Evolutionary conservation across 768 basidiomycete species (phyloP).

Genomic region (Cantharellus anzutake): DNA sequence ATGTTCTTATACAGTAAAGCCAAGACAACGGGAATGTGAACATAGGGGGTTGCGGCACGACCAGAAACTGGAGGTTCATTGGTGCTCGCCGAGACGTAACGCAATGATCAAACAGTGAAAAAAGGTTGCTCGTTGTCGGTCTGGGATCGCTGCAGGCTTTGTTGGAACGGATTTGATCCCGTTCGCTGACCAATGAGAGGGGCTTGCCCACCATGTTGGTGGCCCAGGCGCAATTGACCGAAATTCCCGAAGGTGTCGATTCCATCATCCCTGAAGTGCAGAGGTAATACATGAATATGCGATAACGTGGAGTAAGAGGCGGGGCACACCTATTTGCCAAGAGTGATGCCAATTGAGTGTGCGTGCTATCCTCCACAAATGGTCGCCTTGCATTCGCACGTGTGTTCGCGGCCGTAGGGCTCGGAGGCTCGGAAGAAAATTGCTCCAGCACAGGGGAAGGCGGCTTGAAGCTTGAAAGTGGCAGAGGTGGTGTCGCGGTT

Average conservation of each 20-base stretch:
- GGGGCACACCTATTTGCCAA: constrained; percentile 45
- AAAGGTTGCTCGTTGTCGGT: neutral
- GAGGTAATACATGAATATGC: neutral
- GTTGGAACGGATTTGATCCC: neutral
- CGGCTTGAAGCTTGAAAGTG: constrained; percentile 25
- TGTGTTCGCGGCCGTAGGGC: constrained; percentile 21
- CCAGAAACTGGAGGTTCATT: too few relatives aligned
- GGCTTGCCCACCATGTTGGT: neutral
- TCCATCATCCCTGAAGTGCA: constrained; percentile 45
- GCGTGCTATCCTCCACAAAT: constrained; percentile 38
- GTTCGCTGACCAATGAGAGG: neutral
- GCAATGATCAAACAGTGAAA: neutral
- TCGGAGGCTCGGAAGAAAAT: constrained; percentile 19
- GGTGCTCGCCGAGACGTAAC: too few relatives aligned
- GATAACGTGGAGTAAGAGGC: neutral
- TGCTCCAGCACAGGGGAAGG: constrained; percentile 17
- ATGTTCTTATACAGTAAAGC: too few relatives aligned
- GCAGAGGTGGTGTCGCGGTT: constrained; percentile 14
- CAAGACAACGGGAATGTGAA: too few relatives aligned
- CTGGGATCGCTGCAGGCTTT: neutral
- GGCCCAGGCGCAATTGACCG: constrained; percentile 42
- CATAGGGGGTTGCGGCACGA: too few relatives aligned
- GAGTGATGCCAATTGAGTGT: constrained; percentile 55
- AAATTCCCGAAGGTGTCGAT: constrained; percentile 91
- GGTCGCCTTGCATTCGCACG: constrained; percentile 10